Conservation (phyloP, 2,329 filamentous ascomycete genomes). For the Xylaria arbuscula region DNA sequence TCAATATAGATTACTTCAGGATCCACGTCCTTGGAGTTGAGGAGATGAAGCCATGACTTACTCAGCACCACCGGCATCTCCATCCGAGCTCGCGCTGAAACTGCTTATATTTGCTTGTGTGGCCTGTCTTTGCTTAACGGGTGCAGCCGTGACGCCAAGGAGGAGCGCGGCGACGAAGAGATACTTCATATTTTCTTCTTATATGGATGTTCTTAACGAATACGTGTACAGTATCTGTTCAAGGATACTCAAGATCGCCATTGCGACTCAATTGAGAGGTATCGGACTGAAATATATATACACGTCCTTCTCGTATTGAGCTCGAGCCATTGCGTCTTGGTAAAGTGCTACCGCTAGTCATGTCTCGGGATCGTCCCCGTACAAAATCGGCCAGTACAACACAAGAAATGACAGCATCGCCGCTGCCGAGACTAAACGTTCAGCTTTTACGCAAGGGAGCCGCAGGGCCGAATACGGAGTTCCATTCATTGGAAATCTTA, state of each 20-base stretch:
- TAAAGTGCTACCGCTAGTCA: background rate
- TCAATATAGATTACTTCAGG: background rate
- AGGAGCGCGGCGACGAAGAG: conserved; percentile 41
- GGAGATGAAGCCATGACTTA: conserved; percentile 36
- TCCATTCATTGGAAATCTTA: background rate
- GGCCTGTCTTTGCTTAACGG: conserved; percentile 35
- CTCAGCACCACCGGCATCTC: conserved; percentile 40
- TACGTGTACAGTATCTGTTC: background rate
- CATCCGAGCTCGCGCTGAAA: conserved; percentile 41
- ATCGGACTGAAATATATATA: conserved; percentile 15
- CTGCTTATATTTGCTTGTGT: conserved; percentile 37
- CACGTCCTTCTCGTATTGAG: background rate
- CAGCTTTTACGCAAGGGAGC: conserved; percentile 10
- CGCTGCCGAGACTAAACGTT: background rate
- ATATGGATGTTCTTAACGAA: background rate
- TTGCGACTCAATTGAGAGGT: conserved; percentile 2
- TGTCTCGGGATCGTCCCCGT: conserved; percentile 11
- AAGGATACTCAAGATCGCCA: background rate
- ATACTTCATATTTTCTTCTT: conserved; percentile 40
- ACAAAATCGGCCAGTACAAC: background rate
- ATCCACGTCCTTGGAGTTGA: no score
- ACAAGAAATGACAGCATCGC: conserved; percentile 5
- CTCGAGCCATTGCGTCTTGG: background rate
- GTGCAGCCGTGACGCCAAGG: conserved; percentile 39
- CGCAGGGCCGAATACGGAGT: conserved; percentile 13